Conservation (phyloP, 2,329 filamentous ascomycete species). For the Pezicula radicicola region DNA sequence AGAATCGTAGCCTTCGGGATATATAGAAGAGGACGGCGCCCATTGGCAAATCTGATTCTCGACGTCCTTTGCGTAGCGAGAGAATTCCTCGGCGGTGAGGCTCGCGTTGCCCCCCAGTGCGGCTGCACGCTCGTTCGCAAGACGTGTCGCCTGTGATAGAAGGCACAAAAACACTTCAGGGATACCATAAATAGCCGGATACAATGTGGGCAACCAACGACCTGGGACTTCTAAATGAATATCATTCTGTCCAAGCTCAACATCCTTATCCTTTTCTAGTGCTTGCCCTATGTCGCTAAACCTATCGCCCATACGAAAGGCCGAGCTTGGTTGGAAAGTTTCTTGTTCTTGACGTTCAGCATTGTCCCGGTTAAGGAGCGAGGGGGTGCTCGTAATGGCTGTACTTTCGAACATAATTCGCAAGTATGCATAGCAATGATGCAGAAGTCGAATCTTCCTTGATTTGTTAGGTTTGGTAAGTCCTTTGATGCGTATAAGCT, state of each 20-base stretch:
- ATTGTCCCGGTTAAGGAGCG: too few species aligned
- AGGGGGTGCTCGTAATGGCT: too few species aligned
- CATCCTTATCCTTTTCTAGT: slow-evolving; percentile 19
- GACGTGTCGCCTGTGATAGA: background rate
- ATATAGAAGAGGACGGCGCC: background rate
- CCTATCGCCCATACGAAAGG: slow-evolving; percentile 6
- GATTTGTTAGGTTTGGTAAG: too few species aligned
- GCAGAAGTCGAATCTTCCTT: too few species aligned
- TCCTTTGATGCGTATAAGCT: too few species aligned
- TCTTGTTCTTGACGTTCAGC: too few species aligned
- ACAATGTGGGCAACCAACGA: slow-evolving; percentile 19
- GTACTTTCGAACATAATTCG: too few species aligned
- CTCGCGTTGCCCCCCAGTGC: background rate
- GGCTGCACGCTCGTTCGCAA: background rate
- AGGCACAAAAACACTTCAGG: background rate
- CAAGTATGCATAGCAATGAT: too few species aligned
- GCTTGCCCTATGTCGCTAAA: slow-evolving; percentile 8
- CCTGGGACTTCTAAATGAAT: background rate
- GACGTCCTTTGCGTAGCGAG: background rate
- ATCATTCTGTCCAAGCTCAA: slow-evolving; percentile 28
- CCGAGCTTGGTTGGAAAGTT: background rate
- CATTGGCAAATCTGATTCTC: background rate
- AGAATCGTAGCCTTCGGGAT: background rate
- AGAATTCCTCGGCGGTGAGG: background rate
- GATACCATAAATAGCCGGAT: background rate